phyloP scores from a whole-genome alignment of 2,329 filamentous ascomycete genomes.

The Dissoconium aciculare region DNA sequence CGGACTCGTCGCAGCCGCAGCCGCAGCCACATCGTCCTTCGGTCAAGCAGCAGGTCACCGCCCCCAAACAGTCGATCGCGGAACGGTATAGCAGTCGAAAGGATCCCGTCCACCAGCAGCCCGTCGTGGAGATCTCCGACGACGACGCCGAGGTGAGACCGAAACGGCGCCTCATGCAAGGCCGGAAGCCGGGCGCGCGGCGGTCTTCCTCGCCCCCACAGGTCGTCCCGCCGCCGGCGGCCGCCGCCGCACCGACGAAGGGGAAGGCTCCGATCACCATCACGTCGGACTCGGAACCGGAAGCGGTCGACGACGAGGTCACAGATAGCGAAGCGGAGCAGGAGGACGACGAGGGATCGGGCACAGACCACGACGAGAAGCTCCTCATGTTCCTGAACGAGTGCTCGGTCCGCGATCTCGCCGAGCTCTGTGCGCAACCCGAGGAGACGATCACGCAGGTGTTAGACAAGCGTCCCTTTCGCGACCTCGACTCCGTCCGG shows the following conservation, averaged over 20 bases:
- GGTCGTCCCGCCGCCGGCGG: conserved; percentile 4
- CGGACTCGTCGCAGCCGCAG: conserved; percentile 6
- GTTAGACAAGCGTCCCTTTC: conserved; percentile 61
- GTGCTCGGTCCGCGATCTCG: conserved; percentile 58
- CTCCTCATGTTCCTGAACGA: conserved; percentile 74
- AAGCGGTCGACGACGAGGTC: conserved; percentile 27
- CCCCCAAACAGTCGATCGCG: conserved; percentile 40
- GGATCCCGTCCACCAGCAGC: conserved; percentile 2
- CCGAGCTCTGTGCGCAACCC: conserved; percentile 65
- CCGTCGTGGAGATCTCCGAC: conserved; percentile 11
- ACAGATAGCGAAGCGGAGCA: conserved; percentile 15
- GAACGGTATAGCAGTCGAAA: conserved; percentile 19
- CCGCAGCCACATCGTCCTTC: conserved; percentile 24
- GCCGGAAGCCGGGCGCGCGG: conserved; percentile 28
- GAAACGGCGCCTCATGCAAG: conserved; percentile 33
- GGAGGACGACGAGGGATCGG: conserved; percentile 12
- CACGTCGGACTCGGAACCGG: conserved; percentile 29
- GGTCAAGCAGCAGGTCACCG: conserved; percentile 42
- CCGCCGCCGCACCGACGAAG: conserved; percentile 1
- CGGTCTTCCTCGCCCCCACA: conserved; percentile 21
- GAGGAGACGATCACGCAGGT: conserved; percentile 54
- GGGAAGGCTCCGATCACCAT: conserved; percentile 20
- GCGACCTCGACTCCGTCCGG: conserved; percentile 48
- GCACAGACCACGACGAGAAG: conserved; percentile 15
- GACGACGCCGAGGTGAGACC: conserved; percentile 19